Evolutionary conservation across 768 basidiomycete species (phyloP), one percentile per base, ranked within the genome.

Genomic region (Psilocybe cubensis): DNA sequence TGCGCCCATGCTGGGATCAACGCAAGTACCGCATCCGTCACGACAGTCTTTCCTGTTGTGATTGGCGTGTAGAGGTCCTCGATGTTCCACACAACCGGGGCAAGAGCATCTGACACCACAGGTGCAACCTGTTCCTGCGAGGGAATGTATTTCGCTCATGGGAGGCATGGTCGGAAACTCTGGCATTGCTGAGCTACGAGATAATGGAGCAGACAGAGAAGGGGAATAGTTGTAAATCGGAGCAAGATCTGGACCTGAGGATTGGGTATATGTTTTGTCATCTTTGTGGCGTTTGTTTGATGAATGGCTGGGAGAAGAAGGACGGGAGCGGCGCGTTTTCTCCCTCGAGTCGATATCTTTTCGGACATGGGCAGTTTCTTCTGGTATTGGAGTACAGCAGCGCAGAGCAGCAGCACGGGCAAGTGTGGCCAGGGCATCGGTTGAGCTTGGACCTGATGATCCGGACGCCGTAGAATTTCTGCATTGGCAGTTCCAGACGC

Each of bases 61-160:
- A 43, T 76, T 76, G 18, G 73, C 79, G 57, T 84, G 68, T 17
- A 77, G 76, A 17, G 70, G 55, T 1, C 84, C 83, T n/a, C 88
- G 85, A 65, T 92, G 90, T 62, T 88, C 79, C 9, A 82, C 68
- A 66, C 90, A 92, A 29, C 89, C 89, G 0, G 89, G 89, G 70
- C 90, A 92, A 12, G 79, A 79, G 65, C 90, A 92, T 38, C 74
- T 72, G 41, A 83, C 69, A 27, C 89, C 89, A 65, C 90, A 91
- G 7, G 85, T 88, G 66, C 90, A 92, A 2, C 86, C 88, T 2
- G 88, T 80, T 12, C 83, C 86, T 1, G 87, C 86, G 11, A 87
- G 68, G 4, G 86, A 85, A 20, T 75, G 73, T 42, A 87, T 78
- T 41, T 76, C 73, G 63, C 80, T 83, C 65, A 88, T 79, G 1